phyloP scores from a whole-genome alignment of 116 monocot genomes.

The Iris pallida region DNA sequence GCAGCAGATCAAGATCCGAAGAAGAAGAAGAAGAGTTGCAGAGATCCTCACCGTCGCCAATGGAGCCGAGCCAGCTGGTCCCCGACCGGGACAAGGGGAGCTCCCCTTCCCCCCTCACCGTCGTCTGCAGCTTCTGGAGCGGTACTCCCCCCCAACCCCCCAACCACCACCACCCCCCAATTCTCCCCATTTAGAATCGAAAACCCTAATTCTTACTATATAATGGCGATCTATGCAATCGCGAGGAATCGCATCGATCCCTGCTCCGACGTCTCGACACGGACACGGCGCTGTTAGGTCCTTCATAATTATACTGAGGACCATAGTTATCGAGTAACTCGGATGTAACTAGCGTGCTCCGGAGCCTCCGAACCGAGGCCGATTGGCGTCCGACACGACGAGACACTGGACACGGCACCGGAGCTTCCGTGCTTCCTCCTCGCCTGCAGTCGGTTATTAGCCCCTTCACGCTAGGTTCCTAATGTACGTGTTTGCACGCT shows the following conservation, averaged over 20 bases:
- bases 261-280: not conserved
- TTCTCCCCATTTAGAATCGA: not conserved
- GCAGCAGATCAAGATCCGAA: too few species aligned
- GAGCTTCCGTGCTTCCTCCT: too few species aligned
- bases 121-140: conserved; percentile 71
- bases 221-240: not conserved
- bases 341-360: too few species aligned
- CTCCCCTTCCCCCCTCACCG: conserved; percentile 41
- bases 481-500: too few species aligned
- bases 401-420: too few species aligned
- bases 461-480: too few species aligned
- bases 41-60: not conserved
- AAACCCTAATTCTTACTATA: not conserved
- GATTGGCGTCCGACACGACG: too few species aligned
- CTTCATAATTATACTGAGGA: not conserved
- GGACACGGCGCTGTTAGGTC: not conserved
- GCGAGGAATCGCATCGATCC: not conserved
- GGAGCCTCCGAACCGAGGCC: too few species aligned
- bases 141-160: conserved; percentile 25
- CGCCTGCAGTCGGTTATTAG: too few species aligned
- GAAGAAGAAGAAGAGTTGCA: too few species aligned
- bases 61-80: conserved; percentile 35
- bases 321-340: not conserved
- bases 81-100: conserved; percentile 30
- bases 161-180: too few species aligned